Evolutionary conservation across 108 stramenopile species (phyloP), one percentile per base, ranked within the genome.

Genomic region (Pseudonitzschia multiseries): DNA sequence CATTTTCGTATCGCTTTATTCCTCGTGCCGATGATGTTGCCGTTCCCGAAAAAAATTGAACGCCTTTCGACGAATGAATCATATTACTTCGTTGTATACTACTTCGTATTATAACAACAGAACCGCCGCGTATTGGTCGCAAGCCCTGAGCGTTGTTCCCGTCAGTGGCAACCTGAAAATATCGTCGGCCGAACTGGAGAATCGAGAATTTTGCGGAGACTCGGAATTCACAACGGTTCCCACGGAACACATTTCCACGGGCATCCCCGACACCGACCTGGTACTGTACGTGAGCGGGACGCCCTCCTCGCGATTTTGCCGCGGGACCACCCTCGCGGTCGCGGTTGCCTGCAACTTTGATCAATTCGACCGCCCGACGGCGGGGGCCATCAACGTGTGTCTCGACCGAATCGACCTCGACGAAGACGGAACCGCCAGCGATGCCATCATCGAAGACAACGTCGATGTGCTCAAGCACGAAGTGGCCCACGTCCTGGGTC

Each of bases 291-390:
- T 94, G 18, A 88, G 87, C 54, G 93, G 89, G 21, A 69, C 86
- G 4, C 84, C 89, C 0, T 80, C 78, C n/a, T 68, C 84, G 21
- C 68, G 87, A 28, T 94, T 94, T 72, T 94, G 93, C 69, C 78
- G 84, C 8, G 82, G 82, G 20, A 77, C 71, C 22, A 94, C 93
- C 15, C 69, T 94, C 53, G 90, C 93, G 31, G 89, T 91, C 64
- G 93, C 88, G 5, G 87, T 94, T 44, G 79, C 89, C 21, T 91
- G 83, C 62, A 87, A 87, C 70, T 86, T 86, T 71, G 89, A 86
- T 81, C 84, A 81, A 57, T 78, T 48, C 48, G 79, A 93, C 83
- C 86, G 92, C 13, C 92, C 92, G 44, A 90, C 84, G 14, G 92
- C 92, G 21, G 92, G 86, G 13, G 86, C 87, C 42, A 83, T 93